Evolutionary conservation across 495 filamentous ascomycete genomes (phyloP).

Genomic region (Peziza echinospora): DNA sequence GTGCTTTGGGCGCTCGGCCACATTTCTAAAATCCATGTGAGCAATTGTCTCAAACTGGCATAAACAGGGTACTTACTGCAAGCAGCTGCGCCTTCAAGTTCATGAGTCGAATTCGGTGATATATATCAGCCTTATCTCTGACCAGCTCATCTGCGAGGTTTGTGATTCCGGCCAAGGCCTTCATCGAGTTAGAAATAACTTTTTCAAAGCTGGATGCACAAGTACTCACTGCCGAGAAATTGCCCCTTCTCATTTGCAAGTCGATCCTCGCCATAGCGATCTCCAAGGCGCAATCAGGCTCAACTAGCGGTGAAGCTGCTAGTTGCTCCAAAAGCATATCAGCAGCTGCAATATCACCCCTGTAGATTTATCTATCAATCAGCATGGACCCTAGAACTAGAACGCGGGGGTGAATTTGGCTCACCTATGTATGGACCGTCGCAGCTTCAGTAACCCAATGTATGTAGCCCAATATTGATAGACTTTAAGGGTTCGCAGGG

Average conservation of each 20-base stretch:
- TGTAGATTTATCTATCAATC: slow-evolving; percentile 19
- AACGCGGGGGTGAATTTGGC: slow-evolving; percentile 1
- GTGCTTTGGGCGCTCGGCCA: slow-evolving; percentile 57
- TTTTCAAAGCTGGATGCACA: background rate
- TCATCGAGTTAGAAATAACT: no score
- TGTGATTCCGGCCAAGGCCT: slow-evolving; percentile 48
- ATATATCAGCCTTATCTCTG: slow-evolving; percentile 50
- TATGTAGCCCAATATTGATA: slow-evolving; percentile 63
- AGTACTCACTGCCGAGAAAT: slow-evolving; percentile 22
- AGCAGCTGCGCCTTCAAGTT: slow-evolving; percentile 56
- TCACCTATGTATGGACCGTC: slow-evolving; percentile 43
- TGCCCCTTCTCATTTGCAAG: slow-evolving; percentile 38
- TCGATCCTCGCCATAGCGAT: slow-evolving; percentile 52
- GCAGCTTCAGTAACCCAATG: slow-evolving; percentile 48
- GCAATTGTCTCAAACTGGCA: no score
- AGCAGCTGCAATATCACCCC: slow-evolving; percentile 44
- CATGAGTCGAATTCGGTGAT: slow-evolving; percentile 52
- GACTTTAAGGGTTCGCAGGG: slow-evolving; percentile 50
- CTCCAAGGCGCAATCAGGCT: slow-evolving; percentile 49
- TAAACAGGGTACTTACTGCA: slow-evolving; percentile 11
- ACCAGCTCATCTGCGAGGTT: slow-evolving; percentile 39
- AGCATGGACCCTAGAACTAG: background rate
- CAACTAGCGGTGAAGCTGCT: slow-evolving; percentile 30
- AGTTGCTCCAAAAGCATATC: slow-evolving; percentile 41
- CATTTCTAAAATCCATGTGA: slow-evolving; percentile 23